Percentiles rank a stretch among this genome's conserved stretches.
phyloP scores from a whole-genome alignment of 2,329 filamentous ascomycete genomes.

The Lecanicillium sp. region DNA sequence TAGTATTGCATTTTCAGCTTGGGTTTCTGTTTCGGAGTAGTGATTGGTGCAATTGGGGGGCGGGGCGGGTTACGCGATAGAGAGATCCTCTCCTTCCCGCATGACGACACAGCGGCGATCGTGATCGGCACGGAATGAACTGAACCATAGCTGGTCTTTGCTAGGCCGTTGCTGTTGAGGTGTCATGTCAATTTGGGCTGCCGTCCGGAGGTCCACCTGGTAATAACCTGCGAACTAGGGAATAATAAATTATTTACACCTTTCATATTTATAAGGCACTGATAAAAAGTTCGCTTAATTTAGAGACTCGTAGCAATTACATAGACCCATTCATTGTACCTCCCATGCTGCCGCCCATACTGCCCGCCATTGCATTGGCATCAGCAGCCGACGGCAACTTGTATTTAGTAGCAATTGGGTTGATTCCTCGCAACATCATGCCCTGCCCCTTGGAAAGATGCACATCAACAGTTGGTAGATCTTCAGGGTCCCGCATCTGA shows the following conservation, averaged over 20 bases:
- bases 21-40: constrained; percentile 1
- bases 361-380: background rate
- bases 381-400: background rate
- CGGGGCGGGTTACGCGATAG: background rate
- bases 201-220: too few relatives aligned
- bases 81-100: background rate
- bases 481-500: background rate
- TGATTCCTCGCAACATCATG: background rate
- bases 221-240: too few relatives aligned
- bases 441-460: background rate
- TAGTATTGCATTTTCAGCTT: too few relatives aligned
- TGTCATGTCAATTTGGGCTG: too few relatives aligned
- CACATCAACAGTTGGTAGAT: background rate
- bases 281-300: too few relatives aligned
- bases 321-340: too few relatives aligned
- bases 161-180: too few relatives aligned
- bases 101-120: background rate
- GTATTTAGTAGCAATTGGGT: background rate
- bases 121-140: background rate
- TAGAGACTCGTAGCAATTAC: too few relatives aligned
- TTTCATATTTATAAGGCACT: too few relatives aligned
- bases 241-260: too few relatives aligned
- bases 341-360: background rate
- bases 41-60: constrained; percentile 1
- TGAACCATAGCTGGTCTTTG: background rate